A percentile compares a stretch with the other conserved stretches of the same genome.
Conservation (phyloP, 202 grass and related monocot genomes). For the Saccharum hybrid region DNA sequence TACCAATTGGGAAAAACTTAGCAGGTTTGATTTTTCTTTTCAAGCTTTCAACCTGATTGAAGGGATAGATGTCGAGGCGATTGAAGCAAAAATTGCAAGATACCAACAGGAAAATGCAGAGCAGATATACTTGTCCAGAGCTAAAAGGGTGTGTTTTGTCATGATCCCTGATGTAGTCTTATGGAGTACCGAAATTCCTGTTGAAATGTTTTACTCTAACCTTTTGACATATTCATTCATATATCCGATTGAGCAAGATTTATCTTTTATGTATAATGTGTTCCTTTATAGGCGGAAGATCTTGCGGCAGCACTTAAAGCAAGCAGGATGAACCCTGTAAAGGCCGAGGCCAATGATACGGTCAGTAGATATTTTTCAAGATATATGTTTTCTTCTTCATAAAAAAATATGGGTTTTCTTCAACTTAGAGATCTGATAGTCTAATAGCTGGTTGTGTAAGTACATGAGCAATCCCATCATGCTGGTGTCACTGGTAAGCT, state of each 20-base stretch:
- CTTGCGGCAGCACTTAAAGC: slow-evolving; percentile 83
- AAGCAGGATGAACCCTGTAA: slow-evolving; percentile 62
- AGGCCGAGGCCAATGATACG: slow-evolving; percentile 60
- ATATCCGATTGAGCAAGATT: slow-evolving; percentile 11
- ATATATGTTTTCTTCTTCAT: not conserved
- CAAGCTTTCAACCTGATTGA: slow-evolving; percentile 80
- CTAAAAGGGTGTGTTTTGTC: slow-evolving; percentile 70
- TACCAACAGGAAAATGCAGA: slow-evolving; percentile 83
- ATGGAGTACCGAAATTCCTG: slow-evolving; percentile 3
- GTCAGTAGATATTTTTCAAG: slow-evolving; percentile 52
- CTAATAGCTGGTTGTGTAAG: slow-evolving; percentile 29
- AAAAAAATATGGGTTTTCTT: slow-evolving; percentile 5
- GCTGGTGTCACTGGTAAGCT: slow-evolving; percentile 15
- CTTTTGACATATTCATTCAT: slow-evolving; percentile 11
- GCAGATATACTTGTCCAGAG: slow-evolving; percentile 77
- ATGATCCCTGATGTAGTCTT: not conserved
- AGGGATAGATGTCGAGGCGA: slow-evolving; percentile 68
- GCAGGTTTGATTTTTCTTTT: slow-evolving; percentile 19
- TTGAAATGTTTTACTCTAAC: slow-evolving; percentile 29
- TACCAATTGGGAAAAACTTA: slow-evolving; percentile 6
- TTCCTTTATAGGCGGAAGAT: slow-evolving; percentile 83
- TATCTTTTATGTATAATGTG: slow-evolving; percentile 10
- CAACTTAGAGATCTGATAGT: not conserved
- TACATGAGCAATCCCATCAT: slow-evolving; percentile 23
- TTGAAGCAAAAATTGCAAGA: slow-evolving; percentile 78